Evolutionary conservation across 129 eudicot species (phyloP).

Genomic region (Oenanthe sinensis): DNA sequence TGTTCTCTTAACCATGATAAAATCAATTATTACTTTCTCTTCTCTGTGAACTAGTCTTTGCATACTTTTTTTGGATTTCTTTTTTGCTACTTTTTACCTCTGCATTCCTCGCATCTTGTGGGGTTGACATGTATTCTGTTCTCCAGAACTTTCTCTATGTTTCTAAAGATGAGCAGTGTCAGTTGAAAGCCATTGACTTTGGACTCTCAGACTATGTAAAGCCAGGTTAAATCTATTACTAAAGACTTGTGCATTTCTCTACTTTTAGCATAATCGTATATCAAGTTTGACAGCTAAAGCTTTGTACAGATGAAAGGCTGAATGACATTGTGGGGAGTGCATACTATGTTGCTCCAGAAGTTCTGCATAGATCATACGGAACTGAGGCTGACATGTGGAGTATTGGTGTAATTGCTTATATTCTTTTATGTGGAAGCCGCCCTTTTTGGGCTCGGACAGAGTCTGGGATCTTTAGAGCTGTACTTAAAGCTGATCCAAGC

Average conservation of each 20-base stretch:
- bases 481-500: constrained; percentile 85
- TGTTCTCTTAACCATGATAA: background rate
- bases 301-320: constrained; percentile 77
- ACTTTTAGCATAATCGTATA: background rate
- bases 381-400: constrained; percentile 99
- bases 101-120: background rate
- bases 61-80: background rate
- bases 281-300: constrained; percentile 15
- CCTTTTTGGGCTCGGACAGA: constrained; percentile 99
- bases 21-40: background rate
- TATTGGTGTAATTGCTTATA: constrained; percentile 97
- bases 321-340: constrained; percentile 99
- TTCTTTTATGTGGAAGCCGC: constrained; percentile 94
- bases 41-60: background rate
- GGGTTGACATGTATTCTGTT: constrained; percentile 18
- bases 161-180: constrained; percentile 77
- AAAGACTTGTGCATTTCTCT: background rate
- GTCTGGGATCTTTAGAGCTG: constrained; percentile 94
- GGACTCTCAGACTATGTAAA: constrained; percentile 99
- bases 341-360: constrained; percentile 99
- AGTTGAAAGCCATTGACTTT: constrained; percentile 91
- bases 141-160: constrained; percentile 82
- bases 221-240: constrained; percentile 62
- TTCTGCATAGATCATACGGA: constrained; percentile 93
- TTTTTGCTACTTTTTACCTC: background rate